Evolutionary conservation across 2,329 filamentous ascomycete species (phyloP), one percentile per base, ranked within the genome.

Genomic region (Diaporthe velutina): DNA sequence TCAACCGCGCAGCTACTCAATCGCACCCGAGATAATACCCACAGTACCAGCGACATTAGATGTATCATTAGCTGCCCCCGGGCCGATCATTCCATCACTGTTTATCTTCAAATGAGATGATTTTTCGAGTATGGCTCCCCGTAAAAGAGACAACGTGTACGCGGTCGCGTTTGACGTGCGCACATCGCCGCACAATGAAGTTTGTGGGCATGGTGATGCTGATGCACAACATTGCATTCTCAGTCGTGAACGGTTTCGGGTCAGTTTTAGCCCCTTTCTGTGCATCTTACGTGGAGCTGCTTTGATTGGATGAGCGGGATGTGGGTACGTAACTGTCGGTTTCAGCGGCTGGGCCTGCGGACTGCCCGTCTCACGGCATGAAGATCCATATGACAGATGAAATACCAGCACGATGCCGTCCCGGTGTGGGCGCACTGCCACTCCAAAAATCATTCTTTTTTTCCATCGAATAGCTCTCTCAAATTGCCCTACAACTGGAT

Each of bases 161-260:
- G n/a, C 22, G 30, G 22, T 38, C 13, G 55, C 15, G 22, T 8
- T 67, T 3, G 22, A 50, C 13, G 30, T 35, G 30, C 45, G 22
- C 42, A 33, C 6, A 35, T 17, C n/a, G n/a, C n/a, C n/a, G n/a
- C n/a, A n/a, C n/a, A n/a, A n/a, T n/a, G n/a, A n/a, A n/a, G n/a
- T n/a, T n/a, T n/a, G n/a, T n/a, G n/a, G 22, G 61, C 42, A 67
- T 67, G 33, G 61, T 50, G n/a, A 25, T 38, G 64, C 22, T 67
- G 45, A 67, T 67, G 64, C 64, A 52, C 64, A 67, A 67, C 64
- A 67, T 19, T 19, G 28, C 58, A 64, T 64, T 33, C 64, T 73
- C 71, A 52, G 71, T 64, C 73, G 22, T 22, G 35, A 66, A n/a
- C 22, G 57, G 71, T 75, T 73, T 75, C 60, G 70, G 55, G n/a